Conservation (phyloP, 2,329 filamentous ascomycete genomes). For the Rutstroemia sp. region DNA sequence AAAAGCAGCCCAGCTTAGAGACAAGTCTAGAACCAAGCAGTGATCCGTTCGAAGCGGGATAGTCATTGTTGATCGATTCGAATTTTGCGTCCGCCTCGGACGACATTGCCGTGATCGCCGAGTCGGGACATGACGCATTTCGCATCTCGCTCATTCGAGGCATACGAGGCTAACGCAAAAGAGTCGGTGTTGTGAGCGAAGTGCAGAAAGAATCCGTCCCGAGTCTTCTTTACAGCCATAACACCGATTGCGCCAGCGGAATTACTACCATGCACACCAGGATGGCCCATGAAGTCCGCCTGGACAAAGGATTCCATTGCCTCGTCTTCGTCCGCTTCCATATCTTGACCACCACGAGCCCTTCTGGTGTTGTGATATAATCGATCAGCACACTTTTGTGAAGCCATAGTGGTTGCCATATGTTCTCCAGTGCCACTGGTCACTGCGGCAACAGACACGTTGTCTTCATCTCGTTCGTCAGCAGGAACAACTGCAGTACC, state of each 20-base stretch:
- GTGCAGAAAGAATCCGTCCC: conserved; percentile 71
- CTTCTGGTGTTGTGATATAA: conserved; percentile 66
- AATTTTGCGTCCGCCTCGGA: conserved; percentile 29
- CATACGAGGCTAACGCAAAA: conserved; percentile 83
- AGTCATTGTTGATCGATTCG: conserved; percentile 18
- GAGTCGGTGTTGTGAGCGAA: conserved; percentile 96
- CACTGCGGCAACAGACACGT: conserved; percentile 69
- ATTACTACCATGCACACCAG: conserved; percentile 71
- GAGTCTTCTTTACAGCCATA: conserved; percentile 80
- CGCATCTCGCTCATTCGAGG: conserved; percentile 66
- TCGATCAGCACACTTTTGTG: conserved; percentile 76
- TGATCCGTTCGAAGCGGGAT: background rate
- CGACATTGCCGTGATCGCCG: conserved; percentile 24
- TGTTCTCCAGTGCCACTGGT: conserved; percentile 96
- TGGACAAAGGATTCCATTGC: conserved; percentile 70
- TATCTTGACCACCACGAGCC: conserved; percentile 51
- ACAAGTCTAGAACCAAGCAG: background rate
- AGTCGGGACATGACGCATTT: conserved; percentile 79
- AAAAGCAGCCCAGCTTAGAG: background rate
- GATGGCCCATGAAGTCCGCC: conserved; percentile 89
- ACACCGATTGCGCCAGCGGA: conserved; percentile 86
- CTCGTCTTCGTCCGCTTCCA: conserved; percentile 69
- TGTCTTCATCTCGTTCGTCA: conserved; percentile 61
- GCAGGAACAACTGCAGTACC: conserved; percentile 83
- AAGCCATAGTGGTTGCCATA: conserved; percentile 93